These are phyloP conservation scores for Tylopilus orsonianus DNA, from an alignment of 1,284 basidiomycete genomes.

Conservation along the genomic window DNA sequence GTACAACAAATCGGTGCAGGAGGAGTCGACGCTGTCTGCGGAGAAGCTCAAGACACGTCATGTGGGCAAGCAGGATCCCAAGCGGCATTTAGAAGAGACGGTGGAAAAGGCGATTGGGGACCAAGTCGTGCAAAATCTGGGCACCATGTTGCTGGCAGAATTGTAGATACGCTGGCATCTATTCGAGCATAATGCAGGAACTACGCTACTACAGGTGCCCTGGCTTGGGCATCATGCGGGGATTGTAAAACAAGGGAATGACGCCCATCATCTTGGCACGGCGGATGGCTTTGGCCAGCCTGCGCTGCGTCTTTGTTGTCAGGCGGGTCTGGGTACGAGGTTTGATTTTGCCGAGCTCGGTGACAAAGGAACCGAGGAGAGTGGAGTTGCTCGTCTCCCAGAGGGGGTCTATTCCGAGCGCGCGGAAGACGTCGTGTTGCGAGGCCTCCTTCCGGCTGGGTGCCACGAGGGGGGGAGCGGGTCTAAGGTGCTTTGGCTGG, in stretches of 20 bases:
- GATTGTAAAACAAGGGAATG: slow-evolving; percentile 65
- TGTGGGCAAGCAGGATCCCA: slow-evolving; percentile 97
- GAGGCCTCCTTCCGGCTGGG: slow-evolving; percentile 52
- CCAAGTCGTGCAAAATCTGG: slow-evolving; percentile 92
- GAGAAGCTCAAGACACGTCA: slow-evolving; percentile 95
- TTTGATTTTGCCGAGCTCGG: slow-evolving; percentile 86
- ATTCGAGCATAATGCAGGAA: not conserved
- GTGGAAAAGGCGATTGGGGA: slow-evolving; percentile 97
- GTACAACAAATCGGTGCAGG: slow-evolving; percentile 96
- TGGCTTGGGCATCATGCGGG: slow-evolving; percentile 27
- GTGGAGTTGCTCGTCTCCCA: slow-evolving; percentile 64
- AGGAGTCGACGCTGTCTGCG: slow-evolving; percentile 87
- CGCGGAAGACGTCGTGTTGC: slow-evolving; percentile 65
- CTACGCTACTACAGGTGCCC: slow-evolving; percentile 9
- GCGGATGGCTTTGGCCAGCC: slow-evolving; percentile 84
- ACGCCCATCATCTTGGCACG: slow-evolving; percentile 93
- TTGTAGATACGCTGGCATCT: slow-evolving; percentile 41
- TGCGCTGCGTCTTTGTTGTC: slow-evolving; percentile 80
- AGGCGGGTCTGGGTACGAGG: slow-evolving; percentile 70
- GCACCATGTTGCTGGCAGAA: slow-evolving; percentile 90
- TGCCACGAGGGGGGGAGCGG: slow-evolving; percentile 41
- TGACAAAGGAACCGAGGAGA: slow-evolving; percentile 69
- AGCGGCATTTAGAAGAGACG: slow-evolving; percentile 93
- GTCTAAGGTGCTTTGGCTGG: slow-evolving; percentile 24
- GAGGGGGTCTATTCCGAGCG: slow-evolving; percentile 69